Evolutionary conservation across 2,329 filamentous ascomycete species (phyloP), one percentile per base, ranked within the genome.

Genomic region (Fusarium sp.): DNA sequence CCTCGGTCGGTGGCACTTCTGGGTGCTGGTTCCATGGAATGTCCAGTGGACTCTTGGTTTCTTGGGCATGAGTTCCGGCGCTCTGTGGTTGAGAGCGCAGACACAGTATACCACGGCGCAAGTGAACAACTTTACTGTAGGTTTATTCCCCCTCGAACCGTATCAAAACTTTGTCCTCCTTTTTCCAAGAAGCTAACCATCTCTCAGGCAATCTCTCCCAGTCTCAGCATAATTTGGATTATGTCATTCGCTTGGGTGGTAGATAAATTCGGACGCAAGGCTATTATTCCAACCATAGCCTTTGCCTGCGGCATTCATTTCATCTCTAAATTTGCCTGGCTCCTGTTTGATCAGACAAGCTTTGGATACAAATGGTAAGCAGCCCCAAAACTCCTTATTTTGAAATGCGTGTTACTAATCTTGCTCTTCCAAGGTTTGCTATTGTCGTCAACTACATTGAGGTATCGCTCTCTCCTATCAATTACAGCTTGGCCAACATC

Each of bases 101-200:
- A 25, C 25, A 35, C n/a, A 56, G 47, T 63, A 63, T 33, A 56
- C 61, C 1, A 54, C 40, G 5, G 17, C 35, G 12, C 45, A 63
- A 27, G 61, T 63, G 33, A 63, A 63, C 45, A 63, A 63, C 45
- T 63, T 56, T 50, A 63, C 33, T 33, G 61, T 63, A 22, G 11
- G 38, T 43, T 20, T n/a, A 25, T 63, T 5, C n/a, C 17, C 33
- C 30, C 12, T 52, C 11, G 25, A n/a, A 8, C 17, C 25, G 15
- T 17, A 14, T 12, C n/a, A 30, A 25, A 6, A 27, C 9, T 25
- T 15, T 43, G 7, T 43, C 6, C n/a, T n/a, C n/a, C n/a, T 43
- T 20, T 11, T 20, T 20, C 11, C 38, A 22, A 4, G 20, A 30
- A 6, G 25, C 47, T 52, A 30, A 52, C 11, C 27, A 17, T 8